Conservation (phyloP, 169 alveolate species). For the Miamiensis avidus region DNA sequence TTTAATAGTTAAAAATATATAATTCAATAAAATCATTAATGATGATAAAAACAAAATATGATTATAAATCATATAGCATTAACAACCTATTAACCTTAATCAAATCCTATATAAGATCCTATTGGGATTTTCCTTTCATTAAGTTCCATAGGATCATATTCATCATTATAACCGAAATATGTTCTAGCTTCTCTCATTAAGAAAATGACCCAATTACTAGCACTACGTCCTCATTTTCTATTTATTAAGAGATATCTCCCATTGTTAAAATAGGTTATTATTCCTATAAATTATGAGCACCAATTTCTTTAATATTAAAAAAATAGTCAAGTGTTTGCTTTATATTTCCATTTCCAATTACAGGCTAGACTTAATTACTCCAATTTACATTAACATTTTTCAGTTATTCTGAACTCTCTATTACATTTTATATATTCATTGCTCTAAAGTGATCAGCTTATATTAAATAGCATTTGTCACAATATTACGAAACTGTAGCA, state of each 20-base stretch:
- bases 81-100: too few relatives aligned
- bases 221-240: background rate
- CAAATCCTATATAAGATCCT: too few relatives aligned
- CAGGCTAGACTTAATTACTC: background rate
- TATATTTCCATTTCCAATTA: background rate
- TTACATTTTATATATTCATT: slow-evolving; percentile 11
- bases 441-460: slow-evolving; percentile 41
- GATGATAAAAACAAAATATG: too few relatives aligned
- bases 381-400: background rate
- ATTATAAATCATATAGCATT: too few relatives aligned
- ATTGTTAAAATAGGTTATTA: background rate
- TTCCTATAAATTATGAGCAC: too few relatives aligned
- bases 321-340: background rate
- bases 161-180: background rate
- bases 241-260: background rate
- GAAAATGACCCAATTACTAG: background rate
- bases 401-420: background rate
- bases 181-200: background rate
- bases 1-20: too few relatives aligned
- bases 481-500: background rate
- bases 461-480: slow-evolving; percentile 28
- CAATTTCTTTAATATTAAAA: too few relatives aligned
- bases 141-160: background rate
- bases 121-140: background rate
- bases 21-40: too few relatives aligned